Base-by-base conservation (phyloP, 352 stramenopile genomes). In the Phytophthora podocarpi region DNA sequence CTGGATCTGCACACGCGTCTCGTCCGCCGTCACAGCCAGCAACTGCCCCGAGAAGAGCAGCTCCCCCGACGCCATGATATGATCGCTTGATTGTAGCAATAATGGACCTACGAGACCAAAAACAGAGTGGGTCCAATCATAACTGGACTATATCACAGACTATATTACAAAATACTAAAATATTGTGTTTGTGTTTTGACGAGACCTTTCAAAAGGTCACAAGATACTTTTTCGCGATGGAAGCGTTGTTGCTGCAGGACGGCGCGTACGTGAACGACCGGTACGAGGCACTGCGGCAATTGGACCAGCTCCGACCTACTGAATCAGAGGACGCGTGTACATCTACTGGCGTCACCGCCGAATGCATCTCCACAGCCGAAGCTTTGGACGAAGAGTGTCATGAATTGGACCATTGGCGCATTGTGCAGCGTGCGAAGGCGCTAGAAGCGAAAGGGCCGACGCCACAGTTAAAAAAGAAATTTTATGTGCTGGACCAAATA, bases 31-130 rank as follows among this genome's bases (percentile, higher is more conserved):
- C 52, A 90, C 60, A 40, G 69, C 81, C 64, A 94, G 72, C 39
- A 94, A 54, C 3, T 68, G 74, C 10, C 83, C 83, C 5, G 77
- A 82, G 49, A 89, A 94, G 35, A 94, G 74, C 60, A 91, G 50
- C 26, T 77, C 64, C 30, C n/a, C 31, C 31, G 18, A 31, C 27
- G 26, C 18, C 50, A 68, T 67, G 42, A 32, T 20, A 9, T 18
- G 8, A 8, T n/a, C 0, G 15, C 18, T 59, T 26, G 41, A 53
- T 42, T n/a, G 35, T 39, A 18, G 30, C 18, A 30, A 39, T 61
- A 18, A n/a, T 34, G 15, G 10, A n/a, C n/a, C n/a, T n/a, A n/a
- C n/a, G n/a, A n/a, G n/a, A n/a, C n/a, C n/a, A n/a, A n/a, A n/a
- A n/a, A n/a, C n/a, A n/a, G n/a, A n/a, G n/a, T n/a, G n/a, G n/a